These are phyloP conservation scores for Sequoiadendron giganteum DNA, from an alignment of 75 land plant species.

Conservation along the genomic window DNA sequence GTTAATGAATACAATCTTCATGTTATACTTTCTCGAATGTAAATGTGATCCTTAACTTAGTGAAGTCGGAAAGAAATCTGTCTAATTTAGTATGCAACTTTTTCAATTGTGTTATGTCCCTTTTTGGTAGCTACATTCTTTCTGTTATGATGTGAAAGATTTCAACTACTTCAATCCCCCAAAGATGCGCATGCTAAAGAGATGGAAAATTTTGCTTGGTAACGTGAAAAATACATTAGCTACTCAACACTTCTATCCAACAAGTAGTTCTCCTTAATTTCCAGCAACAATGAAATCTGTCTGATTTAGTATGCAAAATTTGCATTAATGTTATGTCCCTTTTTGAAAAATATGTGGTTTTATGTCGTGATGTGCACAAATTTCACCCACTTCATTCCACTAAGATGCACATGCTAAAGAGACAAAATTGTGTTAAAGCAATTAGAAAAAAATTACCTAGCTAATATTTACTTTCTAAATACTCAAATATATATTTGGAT, in stretches of 20 bases:
- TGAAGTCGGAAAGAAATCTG: not conserved
- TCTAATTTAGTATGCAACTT: not conserved
- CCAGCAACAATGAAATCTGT: not conserved
- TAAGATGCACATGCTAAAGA: not conserved
- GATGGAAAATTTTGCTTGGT: not conserved
- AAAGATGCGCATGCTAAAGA: not conserved
- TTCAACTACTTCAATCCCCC: not conserved
- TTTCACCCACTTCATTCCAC: not conserved
- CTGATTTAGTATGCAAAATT: not conserved
- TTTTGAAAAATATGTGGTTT: not conserved
- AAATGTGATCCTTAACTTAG: too few species aligned
- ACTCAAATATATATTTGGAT: not conserved
- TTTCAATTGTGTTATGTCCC: not conserved
- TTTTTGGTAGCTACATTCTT: not conserved
- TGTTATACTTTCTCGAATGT: too few species aligned
- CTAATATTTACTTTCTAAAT: not conserved
- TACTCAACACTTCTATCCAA: not conserved
- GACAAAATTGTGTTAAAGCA: not conserved
- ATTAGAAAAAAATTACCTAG: not conserved
- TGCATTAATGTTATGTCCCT: not conserved
- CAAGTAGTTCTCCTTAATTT: not conserved
- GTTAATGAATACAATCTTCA: not conserved
- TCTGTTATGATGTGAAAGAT: not conserved
- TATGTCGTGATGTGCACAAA: not conserved
- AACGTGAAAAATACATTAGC: not conserved